Percentiles rank a stretch among this genome's conserved stretches.
Evolutionary conservation across 352 stramenopile genomes (phyloP).

Genomic region (Phytophthora pistaciae): DNA sequence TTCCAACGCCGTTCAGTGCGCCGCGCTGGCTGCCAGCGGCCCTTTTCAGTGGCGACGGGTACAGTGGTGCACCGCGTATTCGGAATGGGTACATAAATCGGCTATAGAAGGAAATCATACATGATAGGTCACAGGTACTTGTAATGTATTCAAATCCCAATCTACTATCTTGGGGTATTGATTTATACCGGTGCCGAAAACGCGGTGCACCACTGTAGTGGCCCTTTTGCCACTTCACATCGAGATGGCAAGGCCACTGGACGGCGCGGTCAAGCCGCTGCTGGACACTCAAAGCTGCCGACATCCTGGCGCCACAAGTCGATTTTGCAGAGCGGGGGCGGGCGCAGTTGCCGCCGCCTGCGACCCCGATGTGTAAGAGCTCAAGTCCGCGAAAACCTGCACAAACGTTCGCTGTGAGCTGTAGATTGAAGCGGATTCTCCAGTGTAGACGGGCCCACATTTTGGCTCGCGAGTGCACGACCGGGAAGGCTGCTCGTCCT

Average conservation of each 20-base stretch:
- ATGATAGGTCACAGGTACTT: too few species aligned
- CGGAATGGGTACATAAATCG: too few species aligned
- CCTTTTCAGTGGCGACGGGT: too few species aligned
- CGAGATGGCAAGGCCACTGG: constrained; percentile 9
- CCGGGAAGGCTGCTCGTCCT: background rate
- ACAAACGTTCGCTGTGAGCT: too few species aligned
- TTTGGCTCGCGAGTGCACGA: constrained; percentile 3
- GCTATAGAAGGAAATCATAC: too few species aligned
- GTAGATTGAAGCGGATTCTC: constrained; percentile 12
- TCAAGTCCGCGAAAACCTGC: background rate
- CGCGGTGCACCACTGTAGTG: too few species aligned
- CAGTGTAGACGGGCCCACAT: background rate
- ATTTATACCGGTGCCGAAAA: too few species aligned
- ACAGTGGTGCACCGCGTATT: too few species aligned
- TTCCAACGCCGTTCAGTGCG: too few species aligned
- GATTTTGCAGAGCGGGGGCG: background rate
- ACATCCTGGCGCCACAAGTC: constrained; percentile 14
- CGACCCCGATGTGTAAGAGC: background rate
- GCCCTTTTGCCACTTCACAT: background rate
- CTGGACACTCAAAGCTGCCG: constrained; percentile 4
- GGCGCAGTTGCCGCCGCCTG: background rate
- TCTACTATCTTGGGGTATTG: too few species aligned
- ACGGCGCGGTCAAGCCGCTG: constrained; percentile 10
- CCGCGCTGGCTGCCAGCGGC: too few species aligned
- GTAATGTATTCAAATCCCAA: too few species aligned